Base-by-base conservation (phyloP, 2,329 filamentous ascomycete genomes). In the Verticillium tricorpus region DNA sequence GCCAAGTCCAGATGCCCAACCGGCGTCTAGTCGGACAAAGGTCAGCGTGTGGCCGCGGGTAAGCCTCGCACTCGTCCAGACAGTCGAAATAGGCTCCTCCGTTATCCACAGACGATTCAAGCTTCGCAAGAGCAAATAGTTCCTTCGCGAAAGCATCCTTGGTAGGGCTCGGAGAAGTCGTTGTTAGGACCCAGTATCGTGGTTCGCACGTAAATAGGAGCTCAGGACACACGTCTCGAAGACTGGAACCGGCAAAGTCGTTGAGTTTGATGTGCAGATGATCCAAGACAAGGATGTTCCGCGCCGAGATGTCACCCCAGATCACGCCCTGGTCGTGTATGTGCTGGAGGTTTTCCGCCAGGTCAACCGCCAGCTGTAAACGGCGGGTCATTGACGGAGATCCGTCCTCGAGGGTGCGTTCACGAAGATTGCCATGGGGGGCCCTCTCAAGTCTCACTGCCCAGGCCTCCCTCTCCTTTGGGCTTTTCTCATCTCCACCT, bases 201-300 rank as follows among this genome's bases (percentile, higher is more conserved):
- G 32, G 11, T 32, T 60, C 52, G 34, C 34, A 60, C 15, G 2
- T 2, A 28, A 17, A 40, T 15, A 25, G 5, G 25, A 54, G 28
- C 32, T 60, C 32, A 12, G 34, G 34, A 35, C 57, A 60, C 5
- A 60, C 54, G 31, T 14, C 52, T 35, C 17, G 6, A 4, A 60
- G 52, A 11, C 17, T 15, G 6, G 59, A 60, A 17, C 59, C 34
- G 34, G 59, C 59, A 50, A 57, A 60, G 52, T 56, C 59, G 35
- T 54, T 31, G 7, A 60, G 52, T 34, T 60, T 60, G 14, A 60
- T 32, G n/a, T 28, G 14, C 5, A 15, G 11, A 45, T 57, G 34
- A 11, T 60, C 25, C 22, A 60, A 60, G 31, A 60, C 55, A 35
- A 57, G 59, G 19, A 37, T 35, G 25, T 57, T 60, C 12, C 59